These are phyloP conservation scores for Gossypium davidsonii DNA, from an alignment of 441 rosid species.

Conservation along the genomic window DNA sequence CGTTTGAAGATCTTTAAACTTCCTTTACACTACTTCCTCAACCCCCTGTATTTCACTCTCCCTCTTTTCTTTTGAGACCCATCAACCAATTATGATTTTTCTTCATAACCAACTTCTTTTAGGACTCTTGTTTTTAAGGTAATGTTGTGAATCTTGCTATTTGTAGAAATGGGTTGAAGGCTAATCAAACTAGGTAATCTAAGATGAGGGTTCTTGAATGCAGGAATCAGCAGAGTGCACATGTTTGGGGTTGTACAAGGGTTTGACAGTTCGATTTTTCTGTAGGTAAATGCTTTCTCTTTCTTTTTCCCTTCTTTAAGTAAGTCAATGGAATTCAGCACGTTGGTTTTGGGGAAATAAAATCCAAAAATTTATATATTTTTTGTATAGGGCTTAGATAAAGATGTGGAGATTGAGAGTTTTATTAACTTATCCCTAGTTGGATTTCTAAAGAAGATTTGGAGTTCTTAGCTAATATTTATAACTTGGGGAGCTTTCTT, in stretches of 20 bases:
- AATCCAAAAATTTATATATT: no score
- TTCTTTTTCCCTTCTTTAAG: conserved; percentile 3
- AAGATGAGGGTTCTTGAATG: conserved; percentile 25
- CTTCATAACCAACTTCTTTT: conserved; percentile 13
- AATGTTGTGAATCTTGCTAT: conserved; percentile 9
- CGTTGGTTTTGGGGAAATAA: background rate
- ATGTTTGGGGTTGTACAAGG: background rate
- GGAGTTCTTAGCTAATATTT: background rate
- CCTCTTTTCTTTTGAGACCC: conserved; percentile 3
- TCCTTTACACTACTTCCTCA: background rate
- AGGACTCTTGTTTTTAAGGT: background rate
- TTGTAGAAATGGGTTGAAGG: conserved; percentile 21
- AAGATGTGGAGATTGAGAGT: background rate
- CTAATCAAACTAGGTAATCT: conserved; percentile 13
- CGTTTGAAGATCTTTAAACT: background rate
- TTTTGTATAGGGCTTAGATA: background rate
- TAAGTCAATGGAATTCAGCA: conserved; percentile 9
- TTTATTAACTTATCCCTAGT: background rate
- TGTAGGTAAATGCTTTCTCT: conserved; percentile 14
- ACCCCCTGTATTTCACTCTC: background rate
- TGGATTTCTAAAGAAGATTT: background rate
- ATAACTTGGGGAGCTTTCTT: background rate
- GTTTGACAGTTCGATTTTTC: background rate
- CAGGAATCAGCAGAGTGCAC: background rate
- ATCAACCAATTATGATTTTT: conserved; percentile 18